Percentiles rank a stretch among this genome's conserved stretches.
Evolutionary conservation across 2,329 filamentous ascomycete genomes (phyloP).

Genomic region (Helminthosporium solani): DNA sequence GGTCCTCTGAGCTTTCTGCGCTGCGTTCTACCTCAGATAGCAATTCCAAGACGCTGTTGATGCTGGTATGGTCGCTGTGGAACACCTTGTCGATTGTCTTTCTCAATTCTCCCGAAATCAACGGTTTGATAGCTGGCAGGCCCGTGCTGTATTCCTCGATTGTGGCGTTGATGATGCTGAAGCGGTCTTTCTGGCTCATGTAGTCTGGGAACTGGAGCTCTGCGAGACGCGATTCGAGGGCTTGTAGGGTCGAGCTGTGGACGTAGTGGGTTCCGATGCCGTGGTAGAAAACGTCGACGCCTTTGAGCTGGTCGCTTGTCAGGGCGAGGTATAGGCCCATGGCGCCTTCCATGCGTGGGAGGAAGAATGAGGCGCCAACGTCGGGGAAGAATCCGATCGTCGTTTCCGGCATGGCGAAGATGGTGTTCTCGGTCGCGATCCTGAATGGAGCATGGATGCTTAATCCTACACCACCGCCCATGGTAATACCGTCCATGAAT

Average conservation of each 20-base stretch:
- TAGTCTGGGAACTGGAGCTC: conserved; percentile 88
- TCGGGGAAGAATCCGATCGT: conserved; percentile 99
- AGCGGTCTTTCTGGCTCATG: conserved; percentile 61
- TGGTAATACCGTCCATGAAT: conserved; percentile 97
- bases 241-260: conserved; percentile 81
- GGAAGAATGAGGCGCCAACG: conserved; percentile 93
- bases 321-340: conserved; percentile 91
- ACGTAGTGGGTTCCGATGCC: conserved; percentile 96
- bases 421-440: conserved; percentile 91
- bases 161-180: conserved; percentile 76
- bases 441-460: conserved; percentile 94
- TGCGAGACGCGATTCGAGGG: conserved; percentile 79
- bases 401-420: conserved; percentile 98
- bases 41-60: conserved; percentile 70
- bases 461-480: conserved; percentile 95
- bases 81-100: conserved; percentile 73
- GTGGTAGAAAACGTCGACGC: conserved; percentile 83
- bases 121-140: conserved; percentile 61
- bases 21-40: conserved; percentile 54
- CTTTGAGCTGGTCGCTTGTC: conserved; percentile 79
- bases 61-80: conserved; percentile 55
- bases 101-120: conserved; percentile 68
- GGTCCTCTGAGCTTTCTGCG: conserved; percentile 38
- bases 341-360: conserved; percentile 82
- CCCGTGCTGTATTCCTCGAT: conserved; percentile 91